Percentiles rank a stretch among this genome's conserved stretches.
Evolutionary conservation across 2,329 filamentous ascomycete genomes (phyloP).

Genomic region (Fusarium coffeatum): DNA sequence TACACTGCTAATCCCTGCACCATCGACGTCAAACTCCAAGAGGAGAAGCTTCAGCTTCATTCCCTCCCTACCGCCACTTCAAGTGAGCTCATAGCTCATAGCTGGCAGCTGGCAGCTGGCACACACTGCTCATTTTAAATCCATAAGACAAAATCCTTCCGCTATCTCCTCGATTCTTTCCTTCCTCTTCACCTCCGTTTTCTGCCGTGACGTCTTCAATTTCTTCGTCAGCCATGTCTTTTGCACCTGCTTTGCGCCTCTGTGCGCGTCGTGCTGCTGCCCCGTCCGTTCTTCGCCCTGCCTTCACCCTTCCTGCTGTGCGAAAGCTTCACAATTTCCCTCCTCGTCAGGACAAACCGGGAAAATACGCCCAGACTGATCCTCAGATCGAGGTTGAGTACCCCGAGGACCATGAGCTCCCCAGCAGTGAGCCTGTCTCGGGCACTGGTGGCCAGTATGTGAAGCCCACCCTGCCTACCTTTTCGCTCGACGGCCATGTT

Average conservation of each 20-base stretch:
- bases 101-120: slow-evolving; percentile 6
- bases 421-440: slow-evolving; percentile 75
- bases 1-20: slow-evolving; percentile 29
- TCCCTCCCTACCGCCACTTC: slow-evolving; percentile 31
- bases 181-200: neutral
- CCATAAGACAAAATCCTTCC: slow-evolving; percentile 19
- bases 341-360: slow-evolving; percentile 59
- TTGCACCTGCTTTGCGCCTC: slow-evolving; percentile 47
- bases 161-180: neutral
- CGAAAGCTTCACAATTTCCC: slow-evolving; percentile 50
- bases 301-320: slow-evolving; percentile 40
- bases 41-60: slow-evolving; percentile 30
- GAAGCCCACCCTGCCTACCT: slow-evolving; percentile 85
- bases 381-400: slow-evolving; percentile 82
- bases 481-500: slow-evolving; percentile 86
- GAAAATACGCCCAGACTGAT: slow-evolving; percentile 83
- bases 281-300: slow-evolving; percentile 38
- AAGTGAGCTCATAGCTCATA: slow-evolving; percentile 30
- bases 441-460: slow-evolving; percentile 84
- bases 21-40: slow-evolving; percentile 35
- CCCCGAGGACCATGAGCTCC: slow-evolving; percentile 78
- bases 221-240: slow-evolving; percentile 26
- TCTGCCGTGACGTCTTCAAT: neutral
- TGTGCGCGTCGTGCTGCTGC: slow-evolving; percentile 44
- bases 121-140: slow-evolving; percentile 17